Evolutionary conservation across 805 yeast species (phyloP), one percentile per base, ranked within the genome.

Genomic region (Tetrapisispora iriomotensis): DNA sequence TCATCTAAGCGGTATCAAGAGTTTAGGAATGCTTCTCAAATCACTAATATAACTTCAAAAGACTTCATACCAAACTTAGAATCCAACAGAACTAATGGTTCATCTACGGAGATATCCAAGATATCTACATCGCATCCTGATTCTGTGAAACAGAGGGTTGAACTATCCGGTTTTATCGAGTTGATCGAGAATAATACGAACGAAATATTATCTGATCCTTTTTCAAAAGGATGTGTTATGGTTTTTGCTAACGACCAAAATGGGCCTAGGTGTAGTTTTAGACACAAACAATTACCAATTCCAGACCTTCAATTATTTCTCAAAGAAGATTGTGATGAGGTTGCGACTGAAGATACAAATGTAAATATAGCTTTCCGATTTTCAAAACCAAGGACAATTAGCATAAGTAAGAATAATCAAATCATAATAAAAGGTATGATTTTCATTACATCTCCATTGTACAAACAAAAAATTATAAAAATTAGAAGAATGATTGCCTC

Each of bases 301-400:
- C 40, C 41, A 4, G 44, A 42, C 22, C 31, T 51, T 8, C 45
- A 43, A 20, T 24, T 53, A 5, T 45, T 50, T 33, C 40, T 51
- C 13, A 28, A 34, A 20, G 24, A 26, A n/a, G 57, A 53, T 25
- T 51, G 58, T 34, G 40, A 46, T 21, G 25, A 17, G 24, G 26
- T 49, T 10, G 21, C 43, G 10, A 44, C 53, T 29, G 58, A 53
- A 36, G 21, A 42, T 21, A 35, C 36, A 3, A 39, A 36, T 27
- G 27, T 43, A 8, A 37, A 36, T 17, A 39, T 56, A 29, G 60
- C 49, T 17, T 28, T 53, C 17, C 19, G 42, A 2, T 40, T 56
- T 23, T 45, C 33, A 15, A 36, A 41, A 8, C 23, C 43, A 7
- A 39, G 49, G 26, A 24, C 25, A 17, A 26, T 47, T 5, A 34